Base-by-base conservation (phyloP, 2,329 filamentous ascomycete species). In the Pezicula rhizophila region DNA sequence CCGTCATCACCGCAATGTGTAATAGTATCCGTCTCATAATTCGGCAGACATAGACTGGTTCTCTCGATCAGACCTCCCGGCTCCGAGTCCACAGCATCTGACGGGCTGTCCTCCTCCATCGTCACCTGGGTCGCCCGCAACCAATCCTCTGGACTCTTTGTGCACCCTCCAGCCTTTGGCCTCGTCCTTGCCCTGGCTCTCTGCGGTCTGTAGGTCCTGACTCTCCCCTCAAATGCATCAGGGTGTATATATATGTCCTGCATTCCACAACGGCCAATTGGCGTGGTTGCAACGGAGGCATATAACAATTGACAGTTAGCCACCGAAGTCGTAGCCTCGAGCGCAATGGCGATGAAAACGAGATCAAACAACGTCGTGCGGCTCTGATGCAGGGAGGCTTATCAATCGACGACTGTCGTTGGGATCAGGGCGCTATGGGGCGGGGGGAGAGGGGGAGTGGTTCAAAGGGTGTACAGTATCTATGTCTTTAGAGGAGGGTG, bases 1-100 rank as follows among this genome's bases (percentile, higher is more conserved):
- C 61, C 56, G n/a, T 55, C 50, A 37, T 64, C 59, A 5, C 62
- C 61, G 26, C 42, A 46, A 51, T 64, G 62, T 8, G 60, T 31
- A 35, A 63, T 55, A 0, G 55, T 46, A 48, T 58, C 53, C 35
- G 52, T 55, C 37, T 33, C 47, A 20, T 58, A 59, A 40, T 59
- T 48, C 0, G 63, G 60, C 33, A 65, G 48, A 41, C 63, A 65
- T 8, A 64, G 49, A 2, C 57, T 59, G n/a, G 52, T 28, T 51
- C 63, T 52, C 15, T 63, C 53, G 37, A 62, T 53, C 10, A 58
- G 37, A 7, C 43, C 46, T 20, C 57, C 57, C 17, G 39, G 23
- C 43, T 23, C 23, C 20, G n/a, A 15, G 20, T 42, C 40, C 2
- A 42, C 33, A 28, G 51, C 25, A 43, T 52, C 47, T 47, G 43